A percentile compares a stretch with the other conserved stretches of the same genome.
phyloP scores from a whole-genome alignment of 2,329 filamentous ascomycete genomes.

The Botrytis byssoidea region DNA sequence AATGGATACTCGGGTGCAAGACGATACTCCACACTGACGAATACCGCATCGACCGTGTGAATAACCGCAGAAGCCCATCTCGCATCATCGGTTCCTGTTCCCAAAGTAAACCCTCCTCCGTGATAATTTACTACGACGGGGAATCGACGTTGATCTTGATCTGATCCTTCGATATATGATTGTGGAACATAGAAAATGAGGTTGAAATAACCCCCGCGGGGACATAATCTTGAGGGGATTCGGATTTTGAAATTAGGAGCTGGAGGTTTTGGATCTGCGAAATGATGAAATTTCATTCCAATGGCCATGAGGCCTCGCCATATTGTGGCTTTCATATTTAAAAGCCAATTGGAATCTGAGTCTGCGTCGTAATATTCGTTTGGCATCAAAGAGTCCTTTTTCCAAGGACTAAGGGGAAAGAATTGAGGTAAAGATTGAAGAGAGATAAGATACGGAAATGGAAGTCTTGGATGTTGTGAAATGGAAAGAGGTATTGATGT shows the following conservation, averaged over 20 bases:
- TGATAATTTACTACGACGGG: conserved; percentile 65
- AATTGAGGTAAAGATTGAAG: neutral
- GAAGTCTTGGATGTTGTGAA: neutral
- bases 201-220: conserved; percentile 38
- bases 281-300: conserved; percentile 40
- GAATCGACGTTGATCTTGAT: conserved; percentile 34
- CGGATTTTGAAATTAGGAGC: conserved; percentile 37
- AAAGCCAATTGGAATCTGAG: conserved; percentile 20
- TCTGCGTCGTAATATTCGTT: neutral
- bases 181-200: conserved; percentile 47
- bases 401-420: neutral
- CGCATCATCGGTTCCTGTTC: conserved; percentile 61
- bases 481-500: neutral
- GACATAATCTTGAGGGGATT: conserved; percentile 37
- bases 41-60: conserved; percentile 52
- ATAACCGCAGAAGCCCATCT: conserved; percentile 57
- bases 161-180: conserved; percentile 39
- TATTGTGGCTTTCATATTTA: conserved; percentile 38
- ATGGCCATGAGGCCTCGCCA: conserved; percentile 40
- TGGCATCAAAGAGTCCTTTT: conserved; percentile 9
- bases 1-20: conserved; percentile 64
- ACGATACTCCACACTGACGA: conserved; percentile 67
- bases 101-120: conserved; percentile 65
- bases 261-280: conserved; percentile 36
- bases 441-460: neutral